Percentiles rank a stretch among this genome's conserved stretches.
phyloP scores from a whole-genome alignment of 441 rosid species.

The Populus tomentosa region DNA sequence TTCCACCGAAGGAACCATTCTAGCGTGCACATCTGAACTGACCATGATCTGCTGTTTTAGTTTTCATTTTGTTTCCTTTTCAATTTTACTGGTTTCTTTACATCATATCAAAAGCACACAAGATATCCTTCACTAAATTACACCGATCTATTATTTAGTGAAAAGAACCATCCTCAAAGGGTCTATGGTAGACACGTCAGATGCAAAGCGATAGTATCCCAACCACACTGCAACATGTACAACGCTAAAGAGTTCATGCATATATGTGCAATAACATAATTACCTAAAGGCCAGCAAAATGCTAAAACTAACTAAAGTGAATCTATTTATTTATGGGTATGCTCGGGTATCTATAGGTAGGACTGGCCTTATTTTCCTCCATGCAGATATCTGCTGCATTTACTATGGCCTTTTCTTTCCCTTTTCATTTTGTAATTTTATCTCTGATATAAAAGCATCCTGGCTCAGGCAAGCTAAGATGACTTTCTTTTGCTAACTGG shows the following conservation, averaged over 20 bases:
- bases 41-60: constrained; percentile 8
- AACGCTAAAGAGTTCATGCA: background rate
- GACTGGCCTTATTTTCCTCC: background rate
- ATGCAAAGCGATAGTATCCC: background rate
- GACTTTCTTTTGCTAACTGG: background rate
- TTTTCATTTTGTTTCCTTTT: background rate
- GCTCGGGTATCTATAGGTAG: background rate
- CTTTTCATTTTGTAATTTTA: background rate
- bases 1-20: constrained; percentile 31
- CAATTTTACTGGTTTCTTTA: background rate
- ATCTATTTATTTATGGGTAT: background rate
- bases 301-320: background rate
- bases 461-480: background rate
- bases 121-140: background rate
- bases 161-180: background rate
- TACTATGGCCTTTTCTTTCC: background rate
- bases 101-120: background rate
- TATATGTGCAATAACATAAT: background rate
- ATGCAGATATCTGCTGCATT: background rate
- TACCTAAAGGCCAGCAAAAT: background rate
- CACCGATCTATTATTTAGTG: background rate
- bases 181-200: background rate
- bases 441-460: background rate
- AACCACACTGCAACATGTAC: background rate
- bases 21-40: constrained; percentile 17